Evolutionary conservation across 768 basidiomycete species (phyloP).

Genomic region (Postia placenta): DNA sequence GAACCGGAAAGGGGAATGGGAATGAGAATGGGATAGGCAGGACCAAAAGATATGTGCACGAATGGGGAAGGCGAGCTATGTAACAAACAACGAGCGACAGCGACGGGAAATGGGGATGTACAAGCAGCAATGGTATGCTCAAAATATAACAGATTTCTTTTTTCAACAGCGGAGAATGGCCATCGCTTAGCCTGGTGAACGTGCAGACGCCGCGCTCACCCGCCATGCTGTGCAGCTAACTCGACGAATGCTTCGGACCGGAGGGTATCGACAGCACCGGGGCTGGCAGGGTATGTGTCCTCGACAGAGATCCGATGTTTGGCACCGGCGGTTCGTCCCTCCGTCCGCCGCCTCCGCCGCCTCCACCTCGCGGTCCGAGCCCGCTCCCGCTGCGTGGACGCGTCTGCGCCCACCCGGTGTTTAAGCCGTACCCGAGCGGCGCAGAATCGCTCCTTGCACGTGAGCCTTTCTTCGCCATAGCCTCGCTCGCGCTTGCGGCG

Average conservation of each 20-base stretch:
- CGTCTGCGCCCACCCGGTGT: conserved; percentile 26
- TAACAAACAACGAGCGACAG: background rate
- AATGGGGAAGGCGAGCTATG: background rate
- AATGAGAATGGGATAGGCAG: background rate
- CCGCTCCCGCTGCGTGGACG: conserved; percentile 33
- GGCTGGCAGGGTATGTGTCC: conserved; percentile 13
- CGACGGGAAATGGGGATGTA: background rate
- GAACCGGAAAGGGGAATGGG: too few species aligned
- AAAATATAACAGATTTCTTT: too few species aligned
- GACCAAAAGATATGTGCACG: background rate
- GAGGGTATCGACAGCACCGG: conserved; percentile 22
- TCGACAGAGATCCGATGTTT: conserved; percentile 19
- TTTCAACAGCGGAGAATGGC: too few species aligned
- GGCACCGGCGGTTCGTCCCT: conserved; percentile 19
- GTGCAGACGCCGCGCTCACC: conserved; percentile 3
- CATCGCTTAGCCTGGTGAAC: too few species aligned
- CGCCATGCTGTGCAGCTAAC: conserved; percentile 6
- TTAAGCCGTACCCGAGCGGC: conserved; percentile 49
- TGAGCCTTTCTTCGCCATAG: conserved; percentile 17
- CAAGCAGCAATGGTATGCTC: background rate
- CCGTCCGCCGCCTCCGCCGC: conserved; percentile 1
- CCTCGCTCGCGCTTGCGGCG: conserved; percentile 2
- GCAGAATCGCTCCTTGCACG: conserved; percentile 67
- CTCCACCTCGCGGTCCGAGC: conserved; percentile 17
- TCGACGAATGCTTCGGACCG: conserved; percentile 10